Base-by-base conservation (phyloP, 139 green algal species). In the Astrephomene gubernaculifera region DNA sequence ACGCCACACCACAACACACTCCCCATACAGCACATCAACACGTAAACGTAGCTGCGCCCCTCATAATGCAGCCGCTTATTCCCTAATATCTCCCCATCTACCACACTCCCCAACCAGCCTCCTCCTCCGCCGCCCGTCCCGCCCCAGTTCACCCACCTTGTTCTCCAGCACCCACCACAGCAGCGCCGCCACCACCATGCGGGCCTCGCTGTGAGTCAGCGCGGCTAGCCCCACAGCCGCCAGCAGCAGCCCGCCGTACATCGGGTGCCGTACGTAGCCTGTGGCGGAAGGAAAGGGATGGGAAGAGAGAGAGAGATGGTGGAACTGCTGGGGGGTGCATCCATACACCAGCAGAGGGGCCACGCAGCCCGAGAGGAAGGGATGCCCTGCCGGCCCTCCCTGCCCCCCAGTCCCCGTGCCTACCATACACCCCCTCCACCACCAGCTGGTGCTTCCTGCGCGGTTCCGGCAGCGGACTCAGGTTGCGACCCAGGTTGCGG, bases 221-320 rank as follows among this genome's bases (percentile, higher is more conserved):
- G 85, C 31, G 0, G 87, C 80, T 33, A 92, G 49, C 2, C 90
- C 90, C 39, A 86, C 27, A 0, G 75, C 60, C 1, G 69, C 87
- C 71, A 94, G 79, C 39, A 92, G 22, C 54, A 94, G 76, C 8
- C 90, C 90, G 60, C 80, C 84, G 73, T 94, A 94, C 71, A 92
- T 90, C 19, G 89, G 89, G 78, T 93, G 89, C 24, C 89, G 89
- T 22, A 76, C 82, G 35, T 89, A 87, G 44, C 22, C 70, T 76
- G 70, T 29, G 39, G 68, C 33, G 33, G 65, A 31, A 12, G 35
- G 35, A 49, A 35, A 21, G 33, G 38, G 53, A 39, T 2, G 68
- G 38, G 22, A 54, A 54, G 33, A 2, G 17, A n/a, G n/a, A 22
- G 38, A 35, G 68, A 24, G 33, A 4, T 45, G 38, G 57, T 9